Evolutionary conservation across 2,329 filamentous ascomycete genomes (phyloP).

Genomic region (Fusarium falciforme): DNA sequence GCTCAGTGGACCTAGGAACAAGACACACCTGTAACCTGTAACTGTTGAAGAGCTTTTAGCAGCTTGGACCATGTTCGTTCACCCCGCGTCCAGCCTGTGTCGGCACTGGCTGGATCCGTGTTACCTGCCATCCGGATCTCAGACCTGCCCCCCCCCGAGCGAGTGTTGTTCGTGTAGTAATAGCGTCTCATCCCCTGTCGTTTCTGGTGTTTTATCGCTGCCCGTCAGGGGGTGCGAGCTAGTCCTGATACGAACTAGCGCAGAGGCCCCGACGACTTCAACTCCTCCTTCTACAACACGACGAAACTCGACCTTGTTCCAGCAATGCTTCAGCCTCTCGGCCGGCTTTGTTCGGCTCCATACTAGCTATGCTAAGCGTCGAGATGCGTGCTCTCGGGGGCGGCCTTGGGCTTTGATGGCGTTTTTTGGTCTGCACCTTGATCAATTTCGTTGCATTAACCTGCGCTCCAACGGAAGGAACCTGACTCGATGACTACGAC

Average conservation of each 20-base stretch:
- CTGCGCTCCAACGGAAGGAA: neutral
- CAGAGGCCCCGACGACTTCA: constrained; percentile 24
- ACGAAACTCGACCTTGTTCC: constrained; percentile 61
- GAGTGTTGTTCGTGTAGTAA: constrained; percentile 14
- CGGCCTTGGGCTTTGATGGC: neutral
- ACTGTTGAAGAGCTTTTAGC: neutral
- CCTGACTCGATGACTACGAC: neutral
- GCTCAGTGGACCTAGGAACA: neutral
- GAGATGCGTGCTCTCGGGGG: neutral
- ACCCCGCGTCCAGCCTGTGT: constrained; percentile 18
- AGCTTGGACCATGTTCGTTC: constrained; percentile 14
- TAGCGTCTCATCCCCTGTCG: constrained; percentile 25
- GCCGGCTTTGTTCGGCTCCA: constrained; percentile 10
- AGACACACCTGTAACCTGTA: constrained; percentile 6
- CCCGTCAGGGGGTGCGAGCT: constrained; percentile 19
- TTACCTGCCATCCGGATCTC: constrained; percentile 35
- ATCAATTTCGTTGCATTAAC: neutral
- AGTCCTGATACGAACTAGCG: constrained; percentile 17
- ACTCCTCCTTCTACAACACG: constrained; percentile 40
- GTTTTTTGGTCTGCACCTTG: neutral
- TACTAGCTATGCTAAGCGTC: constrained; percentile 1
- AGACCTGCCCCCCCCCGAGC: constrained; percentile 19
- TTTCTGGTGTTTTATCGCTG: constrained; percentile 34
- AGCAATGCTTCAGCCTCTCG: constrained; percentile 57
- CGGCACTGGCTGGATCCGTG: constrained; percentile 31